A percentile compares a stretch with the other conserved stretches of the same genome.
phyloP scores from a whole-genome alignment of 371 early-diverging fungal genomes.

The Mucor velutinosus region DNA sequence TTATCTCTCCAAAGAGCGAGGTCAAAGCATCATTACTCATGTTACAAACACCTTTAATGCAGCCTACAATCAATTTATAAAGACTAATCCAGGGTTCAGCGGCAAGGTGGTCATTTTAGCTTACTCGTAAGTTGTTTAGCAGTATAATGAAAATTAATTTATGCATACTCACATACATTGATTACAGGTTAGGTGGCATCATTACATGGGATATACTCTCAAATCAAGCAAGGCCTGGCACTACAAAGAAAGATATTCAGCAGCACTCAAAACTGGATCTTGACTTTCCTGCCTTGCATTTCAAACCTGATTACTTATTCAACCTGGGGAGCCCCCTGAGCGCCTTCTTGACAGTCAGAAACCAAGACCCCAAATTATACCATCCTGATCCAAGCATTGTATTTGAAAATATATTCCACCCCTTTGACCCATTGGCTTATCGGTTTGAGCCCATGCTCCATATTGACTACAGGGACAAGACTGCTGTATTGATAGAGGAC shows the following conservation, averaged over 20 bases:
- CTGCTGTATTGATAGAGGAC: constrained; percentile 44
- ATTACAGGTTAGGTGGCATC: constrained; percentile 56
- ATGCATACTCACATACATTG: not conserved
- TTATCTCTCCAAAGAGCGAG: constrained; percentile 60
- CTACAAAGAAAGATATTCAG: constrained; percentile 14
- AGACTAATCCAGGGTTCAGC: constrained; percentile 57
- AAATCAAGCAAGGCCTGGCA: constrained; percentile 38
- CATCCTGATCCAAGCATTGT: constrained; percentile 50
- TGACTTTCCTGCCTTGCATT: constrained; percentile 49
- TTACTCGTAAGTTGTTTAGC: constrained; percentile 42
- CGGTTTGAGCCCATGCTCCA: constrained; percentile 49
- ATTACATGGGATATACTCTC: constrained; percentile 66
- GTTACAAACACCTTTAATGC: constrained; percentile 61
- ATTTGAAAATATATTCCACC: constrained; percentile 68
- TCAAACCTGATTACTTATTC: constrained; percentile 59
- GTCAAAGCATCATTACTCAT: constrained; percentile 58
- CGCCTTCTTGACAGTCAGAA: constrained; percentile 65
- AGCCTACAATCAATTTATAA: constrained; percentile 54
- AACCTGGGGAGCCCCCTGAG: constrained; percentile 65
- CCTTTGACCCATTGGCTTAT: constrained; percentile 65
- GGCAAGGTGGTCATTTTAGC: constrained; percentile 63
- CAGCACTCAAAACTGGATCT: constrained; percentile 39
- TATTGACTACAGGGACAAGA: constrained; percentile 34
- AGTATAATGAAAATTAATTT: not conserved
- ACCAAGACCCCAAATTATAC: constrained; percentile 54